A percentile compares a stretch with the other conserved stretches of the same genome.
Conservation (phyloP, 495 filamentous ascomycete species). For the Lentithecium fluviatile region DNA sequence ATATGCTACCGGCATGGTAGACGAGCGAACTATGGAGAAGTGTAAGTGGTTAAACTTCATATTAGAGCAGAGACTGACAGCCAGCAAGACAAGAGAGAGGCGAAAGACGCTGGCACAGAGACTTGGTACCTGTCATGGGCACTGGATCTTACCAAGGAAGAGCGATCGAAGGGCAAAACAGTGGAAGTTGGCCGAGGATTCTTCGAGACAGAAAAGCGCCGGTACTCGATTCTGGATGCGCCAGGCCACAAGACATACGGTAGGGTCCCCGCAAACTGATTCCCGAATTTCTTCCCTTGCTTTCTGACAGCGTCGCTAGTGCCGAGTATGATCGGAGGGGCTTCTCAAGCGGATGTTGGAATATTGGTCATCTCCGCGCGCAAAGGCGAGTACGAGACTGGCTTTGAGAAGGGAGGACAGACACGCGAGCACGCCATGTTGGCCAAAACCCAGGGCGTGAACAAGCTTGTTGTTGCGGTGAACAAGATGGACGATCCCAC, state of each 20-base stretch:
- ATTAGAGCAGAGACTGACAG: too few relatives aligned
- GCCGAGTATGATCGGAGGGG: conserved; percentile 93
- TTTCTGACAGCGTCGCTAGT: conserved; percentile 45
- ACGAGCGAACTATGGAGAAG: conserved; percentile 97
- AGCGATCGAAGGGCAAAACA: conserved; percentile 95
- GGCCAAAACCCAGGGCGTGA: conserved; percentile 85
- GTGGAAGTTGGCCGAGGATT: conserved; percentile 95
- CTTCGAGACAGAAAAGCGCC: conserved; percentile 87
- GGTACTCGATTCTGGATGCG: conserved; percentile 93
- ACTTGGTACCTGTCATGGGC: conserved; percentile 99
- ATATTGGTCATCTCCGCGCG: conserved; percentile 94
- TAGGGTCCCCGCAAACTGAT: too few relatives aligned
- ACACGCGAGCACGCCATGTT: conserved; percentile 96
- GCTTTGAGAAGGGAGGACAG: conserved; percentile 98
- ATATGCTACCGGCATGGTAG: conserved; percentile 95
- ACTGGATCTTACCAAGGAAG: conserved; percentile 92
- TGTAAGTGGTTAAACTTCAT: too few relatives aligned
- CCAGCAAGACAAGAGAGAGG: conserved; percentile 74
- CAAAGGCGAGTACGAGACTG: conserved; percentile 98
- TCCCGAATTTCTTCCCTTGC: too few relatives aligned
- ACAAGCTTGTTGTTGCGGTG: conserved; percentile 87
- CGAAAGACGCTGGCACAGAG: conserved; percentile 93
- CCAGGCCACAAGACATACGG: conserved; percentile 90
- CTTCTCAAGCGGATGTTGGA: conserved; percentile 94
- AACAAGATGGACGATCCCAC: conserved; percentile 98